Conservation (phyloP, 2,329 filamentous ascomycete genomes). For the Alternaria ethzedia region DNA sequence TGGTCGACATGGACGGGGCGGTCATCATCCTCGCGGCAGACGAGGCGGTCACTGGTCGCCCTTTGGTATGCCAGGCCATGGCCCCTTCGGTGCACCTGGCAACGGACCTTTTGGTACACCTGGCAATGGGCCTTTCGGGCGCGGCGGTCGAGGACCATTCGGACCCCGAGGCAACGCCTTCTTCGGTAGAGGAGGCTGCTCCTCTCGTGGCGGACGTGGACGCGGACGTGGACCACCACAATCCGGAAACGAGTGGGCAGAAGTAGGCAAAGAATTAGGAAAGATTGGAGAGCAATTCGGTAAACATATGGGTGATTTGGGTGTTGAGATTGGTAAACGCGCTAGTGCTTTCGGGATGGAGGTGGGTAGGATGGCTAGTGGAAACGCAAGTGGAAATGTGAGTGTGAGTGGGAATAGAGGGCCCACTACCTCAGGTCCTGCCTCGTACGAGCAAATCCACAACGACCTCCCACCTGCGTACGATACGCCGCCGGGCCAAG, state of each 20-base stretch:
- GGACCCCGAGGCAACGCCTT: slow-evolving; percentile 7
- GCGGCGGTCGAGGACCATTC: slow-evolving; percentile 7
- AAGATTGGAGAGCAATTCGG: slow-evolving; percentile 44
- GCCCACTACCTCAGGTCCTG: not conserved
- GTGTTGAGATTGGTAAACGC: slow-evolving; percentile 36
- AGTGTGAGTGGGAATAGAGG: not conserved
- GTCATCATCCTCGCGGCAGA: not conserved
- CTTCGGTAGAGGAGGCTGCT: slow-evolving; percentile 1
- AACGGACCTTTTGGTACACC: slow-evolving; percentile 17
- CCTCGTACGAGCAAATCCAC: not conserved
- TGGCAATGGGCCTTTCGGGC: slow-evolving; percentile 17
- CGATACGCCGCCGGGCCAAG: slow-evolving; percentile 20
- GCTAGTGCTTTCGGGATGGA: slow-evolving; percentile 30
- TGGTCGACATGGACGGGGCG: not conserved
- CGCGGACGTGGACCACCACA: slow-evolving; percentile 9
- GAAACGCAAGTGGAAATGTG: slow-evolving; percentile 3
- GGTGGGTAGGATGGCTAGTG: slow-evolving; percentile 15
- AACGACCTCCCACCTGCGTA: slow-evolving; percentile 27
- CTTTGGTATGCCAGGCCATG: slow-evolving; percentile 16
- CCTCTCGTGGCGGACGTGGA: slow-evolving; percentile 1
- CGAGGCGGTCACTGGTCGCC: slow-evolving; percentile 19
- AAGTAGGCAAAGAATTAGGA: slow-evolving; percentile 13
- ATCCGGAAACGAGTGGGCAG: slow-evolving; percentile 11
- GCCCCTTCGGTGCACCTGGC: slow-evolving; percentile 13
- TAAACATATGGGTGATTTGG: slow-evolving; percentile 36